Evolutionary conservation across 129 eudicot genomes (phyloP), one percentile per base, ranked within the genome.

Genomic region (Calendula officinalis): DNA sequence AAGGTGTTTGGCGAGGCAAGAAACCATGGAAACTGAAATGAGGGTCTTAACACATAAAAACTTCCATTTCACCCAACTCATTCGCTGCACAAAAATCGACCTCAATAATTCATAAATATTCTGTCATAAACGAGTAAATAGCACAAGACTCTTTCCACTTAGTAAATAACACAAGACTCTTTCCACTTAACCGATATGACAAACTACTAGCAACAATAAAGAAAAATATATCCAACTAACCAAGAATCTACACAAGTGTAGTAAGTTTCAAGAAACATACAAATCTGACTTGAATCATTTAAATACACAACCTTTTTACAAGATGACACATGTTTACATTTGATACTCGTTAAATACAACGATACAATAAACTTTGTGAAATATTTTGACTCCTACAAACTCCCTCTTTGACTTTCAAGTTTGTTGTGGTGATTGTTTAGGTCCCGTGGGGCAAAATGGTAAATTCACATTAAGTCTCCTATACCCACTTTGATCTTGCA

Each of bases 271-370:
- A 56, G 47, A 41, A 74, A 66, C 47, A 74, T 38, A 49, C 9
- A 35, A 46, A 56, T 71, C 53, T 37, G 13, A 50, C 53, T 56
- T 32, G 6, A 57, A 55, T 44, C 36, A 66, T 56, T 43, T 4
- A 54, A 48, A 30, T 66, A n/a, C 68, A 74, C 34, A 56, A 58
- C 73, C 73, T 57, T 74, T 74, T 74, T 66, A 74, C 78, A 74
- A 58, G 38, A 57, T 4, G 37, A 57, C 39, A 48, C 16, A 53
- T 58, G 70, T 52, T 71, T 74, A 66, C 73, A 66, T 56, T 45
- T 39, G 67, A 65, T 65, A 65, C 63, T 27, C 38, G 3, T 56
- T 57, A 22, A 40, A 48, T 66, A 66, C 56, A 70, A n/a, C 32
- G 55, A 62, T 43, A 71, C 48, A 74, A 59, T 62, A 66, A 13